These are phyloP conservation scores for Coemansia reversa DNA, from an alignment of 192 early-diverging fungal species.

Conservation along the genomic window DNA sequence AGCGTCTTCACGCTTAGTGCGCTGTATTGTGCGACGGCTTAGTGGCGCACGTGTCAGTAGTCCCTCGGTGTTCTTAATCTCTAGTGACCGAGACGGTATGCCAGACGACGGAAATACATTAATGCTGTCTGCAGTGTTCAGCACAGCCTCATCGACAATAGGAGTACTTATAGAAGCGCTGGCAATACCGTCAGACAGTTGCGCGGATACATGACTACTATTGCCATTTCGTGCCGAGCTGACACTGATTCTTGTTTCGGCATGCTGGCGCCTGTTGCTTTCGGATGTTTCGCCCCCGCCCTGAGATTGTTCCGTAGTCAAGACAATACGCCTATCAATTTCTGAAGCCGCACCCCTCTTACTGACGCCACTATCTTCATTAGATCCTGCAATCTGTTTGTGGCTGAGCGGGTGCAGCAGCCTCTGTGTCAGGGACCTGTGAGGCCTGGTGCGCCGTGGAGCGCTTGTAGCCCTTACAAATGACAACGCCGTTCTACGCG, in stretches of 20 bases:
- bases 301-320: constrained; percentile 1
- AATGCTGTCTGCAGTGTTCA: too few relatives aligned
- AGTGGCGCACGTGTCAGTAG: constrained; percentile 14
- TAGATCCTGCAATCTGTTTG: constrained; percentile 11
- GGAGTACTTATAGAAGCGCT: neutral
- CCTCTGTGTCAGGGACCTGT: constrained; percentile 23
- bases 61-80: constrained; percentile 12
- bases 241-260: too few relatives aligned
- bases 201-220: too few relatives aligned
- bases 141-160: too few relatives aligned
- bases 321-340: constrained; percentile 1
- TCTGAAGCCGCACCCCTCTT: neutral
- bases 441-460: neutral
- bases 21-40: constrained; percentile 35
- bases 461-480: neutral
- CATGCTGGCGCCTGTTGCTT: neutral
- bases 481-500: too few relatives aligned
- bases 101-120: neutral
- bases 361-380: neutral
- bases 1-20: constrained; percentile 34
- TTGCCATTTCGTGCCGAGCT: too few relatives aligned
- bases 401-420: constrained; percentile 26
- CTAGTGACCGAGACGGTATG: constrained; percentile 37
- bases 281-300: neutral
- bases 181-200: too few relatives aligned